Evolutionary conservation across 306 rosid genomes (phyloP).

Genomic region (Amphicarpaea edgeworthii): DNA sequence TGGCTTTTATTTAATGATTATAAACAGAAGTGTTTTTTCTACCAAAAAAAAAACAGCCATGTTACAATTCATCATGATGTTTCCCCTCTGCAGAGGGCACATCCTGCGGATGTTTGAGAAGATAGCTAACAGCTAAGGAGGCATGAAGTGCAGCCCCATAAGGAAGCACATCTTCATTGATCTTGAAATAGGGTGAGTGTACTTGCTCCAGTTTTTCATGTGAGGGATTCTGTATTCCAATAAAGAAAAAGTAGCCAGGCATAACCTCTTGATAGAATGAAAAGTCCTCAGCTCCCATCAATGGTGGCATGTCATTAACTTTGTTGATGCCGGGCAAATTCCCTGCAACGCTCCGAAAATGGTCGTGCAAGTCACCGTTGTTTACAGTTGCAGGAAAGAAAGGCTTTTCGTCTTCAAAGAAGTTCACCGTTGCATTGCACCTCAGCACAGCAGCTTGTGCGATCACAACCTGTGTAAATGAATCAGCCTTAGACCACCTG

Average conservation of each 20-base stretch:
- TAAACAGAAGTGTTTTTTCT: background rate
- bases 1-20: background rate
- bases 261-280: conserved; percentile 73
- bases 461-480: conserved; percentile 62
- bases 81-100: conserved; percentile 38
- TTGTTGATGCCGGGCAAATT: conserved; percentile 65
- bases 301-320: conserved; percentile 59
- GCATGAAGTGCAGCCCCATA: conserved; percentile 94
- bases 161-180: conserved; percentile 77
- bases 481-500: background rate
- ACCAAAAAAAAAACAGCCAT: background rate
- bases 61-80: conserved; percentile 53
- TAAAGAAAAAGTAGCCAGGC: conserved; percentile 71
- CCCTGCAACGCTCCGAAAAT: conserved; percentile 65
- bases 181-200: conserved; percentile 63
- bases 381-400: conserved; percentile 72
- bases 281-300: conserved; percentile 80
- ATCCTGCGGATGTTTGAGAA: conserved; percentile 50
- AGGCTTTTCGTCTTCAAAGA: conserved; percentile 51
- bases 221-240: conserved; percentile 66
- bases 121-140: conserved; percentile 70
- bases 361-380: conserved; percentile 59
- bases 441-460: conserved; percentile 89
- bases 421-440: conserved; percentile 80
- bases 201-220: conserved; percentile 45